Evolutionary conservation across 768 basidiomycete species (phyloP).

Genomic region (Lactarius indigo): DNA sequence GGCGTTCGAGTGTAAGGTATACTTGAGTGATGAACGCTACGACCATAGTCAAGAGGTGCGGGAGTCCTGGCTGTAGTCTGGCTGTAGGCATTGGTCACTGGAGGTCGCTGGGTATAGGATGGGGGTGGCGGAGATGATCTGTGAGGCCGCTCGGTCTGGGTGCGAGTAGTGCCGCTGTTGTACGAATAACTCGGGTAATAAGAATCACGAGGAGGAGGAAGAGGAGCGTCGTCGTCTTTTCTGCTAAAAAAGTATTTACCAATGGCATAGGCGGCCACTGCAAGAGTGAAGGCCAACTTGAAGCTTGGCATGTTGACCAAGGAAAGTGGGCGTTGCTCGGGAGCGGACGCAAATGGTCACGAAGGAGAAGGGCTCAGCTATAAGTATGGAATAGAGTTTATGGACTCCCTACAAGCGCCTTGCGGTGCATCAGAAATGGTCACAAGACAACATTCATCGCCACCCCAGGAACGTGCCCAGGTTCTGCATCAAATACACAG

Average conservation of each 20-base stretch:
- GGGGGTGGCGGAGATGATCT: not conserved
- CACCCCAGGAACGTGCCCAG: not conserved
- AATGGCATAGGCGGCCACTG: not conserved
- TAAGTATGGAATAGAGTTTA: not conserved
- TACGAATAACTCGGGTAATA: not conserved
- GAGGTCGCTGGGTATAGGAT: not conserved
- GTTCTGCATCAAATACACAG: not conserved
- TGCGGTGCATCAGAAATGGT: not conserved
- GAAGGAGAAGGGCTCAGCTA: not conserved
- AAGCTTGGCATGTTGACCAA: not conserved
- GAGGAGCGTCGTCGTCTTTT: not conserved
- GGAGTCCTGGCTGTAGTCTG: not conserved
- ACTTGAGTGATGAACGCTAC: no score
- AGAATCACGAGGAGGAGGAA: not conserved
- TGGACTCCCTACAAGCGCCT: not conserved
- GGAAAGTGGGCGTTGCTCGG: not conserved
- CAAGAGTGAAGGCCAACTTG: not conserved
- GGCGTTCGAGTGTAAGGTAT: not conserved
- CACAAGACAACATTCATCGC: not conserved
- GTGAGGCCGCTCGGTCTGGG: not conserved
- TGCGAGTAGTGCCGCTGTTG: not conserved
- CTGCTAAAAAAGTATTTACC: not conserved
- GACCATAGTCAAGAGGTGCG: not conserved
- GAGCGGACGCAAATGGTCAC: not conserved
- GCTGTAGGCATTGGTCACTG: not conserved